Evolutionary conservation across 2,329 filamentous ascomycete genomes (phyloP).

Genomic region (Fusarium drepaniforme): DNA sequence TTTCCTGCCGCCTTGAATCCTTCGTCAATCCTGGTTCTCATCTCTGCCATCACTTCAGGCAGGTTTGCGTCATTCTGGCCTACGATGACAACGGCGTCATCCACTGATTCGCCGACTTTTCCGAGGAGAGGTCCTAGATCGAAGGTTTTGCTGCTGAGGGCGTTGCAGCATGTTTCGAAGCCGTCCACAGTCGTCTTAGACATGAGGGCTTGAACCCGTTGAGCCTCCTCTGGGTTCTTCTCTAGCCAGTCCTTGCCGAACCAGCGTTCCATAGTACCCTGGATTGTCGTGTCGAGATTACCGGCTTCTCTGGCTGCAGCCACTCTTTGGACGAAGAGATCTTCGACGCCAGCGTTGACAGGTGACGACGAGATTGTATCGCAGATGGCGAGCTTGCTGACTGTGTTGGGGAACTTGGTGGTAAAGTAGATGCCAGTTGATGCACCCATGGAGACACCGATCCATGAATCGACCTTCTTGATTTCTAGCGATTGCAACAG

Average conservation of each 20-base stretch:
- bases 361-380: slow-evolving; percentile 56
- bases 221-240: slow-evolving; percentile 50
- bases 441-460: slow-evolving; percentile 61
- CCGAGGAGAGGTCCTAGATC: slow-evolving; percentile 53
- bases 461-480: slow-evolving; percentile 52
- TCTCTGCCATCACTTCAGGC: slow-evolving; percentile 52
- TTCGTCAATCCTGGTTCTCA: slow-evolving; percentile 51
- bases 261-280: slow-evolving; percentile 55
- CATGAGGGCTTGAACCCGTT: slow-evolving; percentile 52
- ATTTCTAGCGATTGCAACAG: slow-evolving; percentile 51
- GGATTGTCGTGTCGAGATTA: slow-evolving; percentile 46
- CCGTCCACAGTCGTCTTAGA: slow-evolving; percentile 53
- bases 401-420: slow-evolving; percentile 51
- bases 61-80: slow-evolving; percentile 58
- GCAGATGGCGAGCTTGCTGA: slow-evolving; percentile 54
- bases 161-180: slow-evolving; percentile 56
- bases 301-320: slow-evolving; percentile 49
- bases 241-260: slow-evolving; percentile 54
- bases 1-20: slow-evolving; percentile 46
- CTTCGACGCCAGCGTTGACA: slow-evolving; percentile 48
- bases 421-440: slow-evolving; percentile 55
- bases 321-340: slow-evolving; percentile 53
- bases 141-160: slow-evolving; percentile 52
- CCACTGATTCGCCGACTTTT: slow-evolving; percentile 49
- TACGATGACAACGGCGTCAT: slow-evolving; percentile 53